Conservation (phyloP, 768 basidiomycete genomes). For the Antrodiella citrinella region DNA sequence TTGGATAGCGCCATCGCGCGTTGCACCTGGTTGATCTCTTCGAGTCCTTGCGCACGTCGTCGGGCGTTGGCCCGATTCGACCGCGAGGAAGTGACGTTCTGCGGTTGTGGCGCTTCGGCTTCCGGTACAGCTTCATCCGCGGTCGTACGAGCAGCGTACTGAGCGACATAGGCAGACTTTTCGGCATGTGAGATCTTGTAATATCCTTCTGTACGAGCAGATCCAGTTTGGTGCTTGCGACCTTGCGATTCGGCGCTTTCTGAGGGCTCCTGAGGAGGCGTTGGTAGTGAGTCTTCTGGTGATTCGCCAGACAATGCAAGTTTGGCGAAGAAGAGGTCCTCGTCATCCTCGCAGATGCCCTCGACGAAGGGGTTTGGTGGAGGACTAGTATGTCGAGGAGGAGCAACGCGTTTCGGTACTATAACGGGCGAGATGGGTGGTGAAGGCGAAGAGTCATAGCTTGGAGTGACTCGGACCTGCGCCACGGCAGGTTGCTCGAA, state of each 20-base stretch:
- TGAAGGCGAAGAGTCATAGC: slow-evolving; percentile 39
- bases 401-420: slow-evolving; percentile 24
- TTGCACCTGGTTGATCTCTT: slow-evolving; percentile 91
- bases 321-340: slow-evolving; percentile 77
- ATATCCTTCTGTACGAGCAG: slow-evolving; percentile 89
- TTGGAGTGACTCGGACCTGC: slow-evolving; percentile 39
- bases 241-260: slow-evolving; percentile 30
- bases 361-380: slow-evolving; percentile 46
- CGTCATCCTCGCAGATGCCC: slow-evolving; percentile 76
- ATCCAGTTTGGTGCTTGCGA: slow-evolving; percentile 75
- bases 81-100: slow-evolving; percentile 66
- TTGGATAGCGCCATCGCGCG: slow-evolving; percentile 68
- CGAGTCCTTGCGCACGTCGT: slow-evolving; percentile 84
- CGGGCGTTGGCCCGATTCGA: slow-evolving; percentile 91
- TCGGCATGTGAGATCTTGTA: slow-evolving; percentile 91
- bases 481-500: slow-evolving; percentile 43
- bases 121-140: slow-evolving; percentile 33
- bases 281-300: slow-evolving; percentile 16
- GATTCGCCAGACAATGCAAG: slow-evolving; percentile 41
- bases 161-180: slow-evolving; percentile 87
- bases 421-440: slow-evolving; percentile 40
- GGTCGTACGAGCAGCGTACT: slow-evolving; percentile 63
- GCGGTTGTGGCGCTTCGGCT: slow-evolving; percentile 36
- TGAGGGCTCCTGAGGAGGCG: slow-evolving; percentile 29
- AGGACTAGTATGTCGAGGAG: slow-evolving; percentile 32